Conservation (phyloP, 192 early-diverging fungal genomes). For the Spizellomyces punctatus region DNA sequence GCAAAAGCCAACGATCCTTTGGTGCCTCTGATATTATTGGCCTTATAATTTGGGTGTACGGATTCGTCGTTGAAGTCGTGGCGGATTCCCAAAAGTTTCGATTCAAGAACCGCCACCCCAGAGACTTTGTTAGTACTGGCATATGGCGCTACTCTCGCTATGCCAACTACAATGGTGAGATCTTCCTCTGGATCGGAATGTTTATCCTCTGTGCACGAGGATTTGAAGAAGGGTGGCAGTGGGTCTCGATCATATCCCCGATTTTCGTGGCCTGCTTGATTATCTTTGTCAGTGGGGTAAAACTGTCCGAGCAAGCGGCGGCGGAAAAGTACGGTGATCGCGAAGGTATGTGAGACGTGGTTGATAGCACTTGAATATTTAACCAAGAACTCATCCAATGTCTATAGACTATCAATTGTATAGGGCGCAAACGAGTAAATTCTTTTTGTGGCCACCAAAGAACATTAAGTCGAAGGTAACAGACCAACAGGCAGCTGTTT, state of each 20-base stretch:
- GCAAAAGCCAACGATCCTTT: conserved; percentile 35
- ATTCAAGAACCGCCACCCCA: conserved; percentile 51
- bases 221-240: conserved; percentile 52
- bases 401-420: conserved; percentile 37
- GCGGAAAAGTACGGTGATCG: conserved; percentile 45
- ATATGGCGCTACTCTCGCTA: conserved; percentile 49
- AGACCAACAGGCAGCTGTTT: too few relatives aligned
- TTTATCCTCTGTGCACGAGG: conserved; percentile 50
- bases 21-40: conserved; percentile 44
- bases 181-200: conserved; percentile 54
- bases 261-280: conserved; percentile 53
- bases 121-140: conserved; percentile 50
- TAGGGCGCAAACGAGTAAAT: conserved; percentile 36
- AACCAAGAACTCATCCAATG: too few relatives aligned
- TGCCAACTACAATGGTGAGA: conserved; percentile 60
- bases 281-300: conserved; percentile 42
- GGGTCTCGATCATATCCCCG: conserved; percentile 48
- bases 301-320: conserved; percentile 42
- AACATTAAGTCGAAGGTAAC: background rate
- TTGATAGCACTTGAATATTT: too few relatives aligned
- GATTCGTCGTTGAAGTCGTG: conserved; percentile 46
- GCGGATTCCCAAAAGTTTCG: conserved; percentile 54
- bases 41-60: conserved; percentile 47
- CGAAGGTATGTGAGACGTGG: background rate
- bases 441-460: conserved; percentile 45